Evolutionary conservation across 345 rosid genomes (phyloP).

Genomic region (Salix viminalis): DNA sequence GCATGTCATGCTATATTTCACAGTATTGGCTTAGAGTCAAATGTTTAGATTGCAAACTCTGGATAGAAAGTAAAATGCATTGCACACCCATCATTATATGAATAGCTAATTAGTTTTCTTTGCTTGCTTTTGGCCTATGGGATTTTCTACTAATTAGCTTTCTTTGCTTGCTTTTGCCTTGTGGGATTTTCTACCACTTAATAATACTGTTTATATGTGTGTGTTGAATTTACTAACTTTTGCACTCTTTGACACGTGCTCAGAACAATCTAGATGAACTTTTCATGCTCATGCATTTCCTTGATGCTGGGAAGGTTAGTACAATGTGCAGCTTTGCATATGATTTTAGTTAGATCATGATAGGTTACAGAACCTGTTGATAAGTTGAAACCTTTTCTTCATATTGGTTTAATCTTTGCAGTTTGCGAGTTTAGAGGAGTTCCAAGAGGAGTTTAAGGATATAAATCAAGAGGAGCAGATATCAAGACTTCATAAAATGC

Average conservation of each 20-base stretch:
- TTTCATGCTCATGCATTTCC: constrained; percentile 99
- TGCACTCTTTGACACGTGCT: constrained; percentile 29
- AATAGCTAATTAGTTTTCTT: not conserved
- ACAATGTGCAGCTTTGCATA: constrained; percentile 8
- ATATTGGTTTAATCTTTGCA: constrained; percentile 37
- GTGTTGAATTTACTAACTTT: constrained; percentile 14
- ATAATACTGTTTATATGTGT: constrained; percentile 4
- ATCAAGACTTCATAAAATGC: constrained; percentile 92
- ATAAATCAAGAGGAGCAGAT: constrained; percentile 99
- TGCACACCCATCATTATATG: not conserved
- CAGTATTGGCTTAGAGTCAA: not conserved
- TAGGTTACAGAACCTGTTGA: not conserved
- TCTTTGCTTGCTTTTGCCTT: not conserved
- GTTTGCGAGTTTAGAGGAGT: constrained; percentile 97
- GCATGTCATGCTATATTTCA: not conserved
- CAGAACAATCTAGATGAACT: constrained; percentile 99
- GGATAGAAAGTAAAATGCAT: not conserved
- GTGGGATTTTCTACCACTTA: not conserved
- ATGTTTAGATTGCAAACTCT: not conserved
- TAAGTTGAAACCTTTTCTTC: constrained; percentile 12
- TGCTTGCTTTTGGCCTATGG: no score
- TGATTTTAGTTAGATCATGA: constrained; percentile 11
- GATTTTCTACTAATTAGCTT: not conserved
- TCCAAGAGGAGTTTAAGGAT: constrained; percentile 96
- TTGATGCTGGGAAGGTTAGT: constrained; percentile 96